A percentile compares a stretch with the other conserved stretches of the same genome.
phyloP scores from a whole-genome alignment of 2,329 filamentous ascomycete genomes.

The Samsoniella hepiali region DNA sequence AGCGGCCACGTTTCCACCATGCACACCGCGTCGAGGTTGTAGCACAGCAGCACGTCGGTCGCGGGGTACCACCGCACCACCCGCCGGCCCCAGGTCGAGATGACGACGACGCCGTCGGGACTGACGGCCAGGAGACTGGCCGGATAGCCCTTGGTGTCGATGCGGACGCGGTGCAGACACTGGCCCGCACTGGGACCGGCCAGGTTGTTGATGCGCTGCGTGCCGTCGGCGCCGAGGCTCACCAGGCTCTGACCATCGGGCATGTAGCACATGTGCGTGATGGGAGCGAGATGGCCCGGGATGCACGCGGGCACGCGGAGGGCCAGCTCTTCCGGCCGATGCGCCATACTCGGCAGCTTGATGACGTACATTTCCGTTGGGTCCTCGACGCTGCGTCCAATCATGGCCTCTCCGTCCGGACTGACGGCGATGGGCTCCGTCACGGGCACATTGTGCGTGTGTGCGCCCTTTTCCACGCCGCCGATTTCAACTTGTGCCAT shows the following conservation, averaged over 20 bases:
- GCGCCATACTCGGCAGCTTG: background rate
- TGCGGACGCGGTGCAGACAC: background rate
- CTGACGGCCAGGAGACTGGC: slow-evolving; percentile 19
- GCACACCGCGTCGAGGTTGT: slow-evolving; percentile 25
- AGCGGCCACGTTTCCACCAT: slow-evolving; percentile 28
- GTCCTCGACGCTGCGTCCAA: background rate
- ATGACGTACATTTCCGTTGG: background rate
- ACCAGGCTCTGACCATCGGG: background rate
- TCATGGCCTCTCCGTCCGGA: background rate
- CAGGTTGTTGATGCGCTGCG: background rate
- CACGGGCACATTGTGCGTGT: background rate
- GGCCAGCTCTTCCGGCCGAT: no score
- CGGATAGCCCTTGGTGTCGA: background rate
- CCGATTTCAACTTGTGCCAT: background rate
- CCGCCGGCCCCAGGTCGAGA: slow-evolving; percentile 27
- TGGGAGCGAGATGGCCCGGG: background rate
- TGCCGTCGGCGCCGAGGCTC: background rate
- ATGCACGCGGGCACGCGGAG: background rate
- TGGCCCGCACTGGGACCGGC: background rate
- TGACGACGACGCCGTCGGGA: slow-evolving; percentile 24
- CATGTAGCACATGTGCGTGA: background rate
- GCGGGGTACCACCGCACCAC: slow-evolving; percentile 27
- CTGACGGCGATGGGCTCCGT: background rate
- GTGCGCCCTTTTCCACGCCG: background rate
- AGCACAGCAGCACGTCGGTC: slow-evolving; percentile 22